Evolutionary conservation across 495 filamentous ascomycete genomes (phyloP), one percentile per base, ranked within the genome.

Genomic region (Penicillium cinerascens): DNA sequence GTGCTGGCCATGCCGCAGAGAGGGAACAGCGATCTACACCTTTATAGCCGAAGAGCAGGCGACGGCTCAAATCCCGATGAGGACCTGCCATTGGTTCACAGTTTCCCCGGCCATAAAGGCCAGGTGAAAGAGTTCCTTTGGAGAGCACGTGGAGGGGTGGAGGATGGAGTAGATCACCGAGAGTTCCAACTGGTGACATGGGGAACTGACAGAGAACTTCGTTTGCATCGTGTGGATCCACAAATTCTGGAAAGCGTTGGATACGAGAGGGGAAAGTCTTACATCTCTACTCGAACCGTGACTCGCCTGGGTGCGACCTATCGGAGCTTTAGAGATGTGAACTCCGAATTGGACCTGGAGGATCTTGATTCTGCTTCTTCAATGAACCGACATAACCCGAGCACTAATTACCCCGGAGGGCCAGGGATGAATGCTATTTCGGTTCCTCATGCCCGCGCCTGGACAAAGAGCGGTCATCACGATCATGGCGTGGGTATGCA

Each of bases 161-260:
- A 83, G 6, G 82, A 90, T 47, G 79, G 77, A n/a, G 68, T 85
- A n/a, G 92, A 97, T 52, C 77, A 92, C 52, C 82, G 92, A 44
- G 92, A 96, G 38, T 96, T 96, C 54, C 92, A 97, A 67, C 71
- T 97, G 18, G 88, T 97, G 5, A 90, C 91, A 3, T 97, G 92
- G 92, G 89, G 91, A 18, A 85, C 86, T 40, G 92, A 97, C 63
- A 85, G 86, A 52, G 78, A 89, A 56, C 78, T 97, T 44, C 84
- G 87, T 16, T 75, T 97, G 37, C 91, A 96, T 61, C 82, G 81
- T 45, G 82, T 91, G 6, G 82, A 87, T 23, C 69, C 81, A 6
- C 71, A 85, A 33, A 70, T 82, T 26, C 70, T 93, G 3, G 72
- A 82, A 55, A 75, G 80, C 7, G 85, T 95, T n/a, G 92, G 92